Conservation (phyloP, 352 stramenopile genomes). For the Labyrinthula sp. region DNA sequence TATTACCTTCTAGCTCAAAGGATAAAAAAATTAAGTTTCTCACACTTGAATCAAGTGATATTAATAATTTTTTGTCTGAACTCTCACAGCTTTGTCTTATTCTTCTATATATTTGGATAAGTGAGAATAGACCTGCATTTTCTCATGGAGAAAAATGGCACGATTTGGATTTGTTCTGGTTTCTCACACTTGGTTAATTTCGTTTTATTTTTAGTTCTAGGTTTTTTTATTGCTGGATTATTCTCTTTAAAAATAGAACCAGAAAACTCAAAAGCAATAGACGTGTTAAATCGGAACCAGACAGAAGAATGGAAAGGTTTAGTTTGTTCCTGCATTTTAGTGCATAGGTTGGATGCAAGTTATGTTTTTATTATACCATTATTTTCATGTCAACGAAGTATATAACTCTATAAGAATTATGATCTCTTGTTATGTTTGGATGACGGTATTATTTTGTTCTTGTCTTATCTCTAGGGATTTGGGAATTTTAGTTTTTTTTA, state of each 20-base stretch:
- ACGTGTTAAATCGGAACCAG: conserved; percentile 59
- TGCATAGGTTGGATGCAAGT: conserved; percentile 55
- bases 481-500: conserved; percentile 70
- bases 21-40: too few species aligned
- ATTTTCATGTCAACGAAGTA: conserved; percentile 57
- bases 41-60: too few species aligned
- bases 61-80: too few species aligned
- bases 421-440: conserved; percentile 71
- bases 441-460: too few species aligned
- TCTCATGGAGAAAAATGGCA: conserved; percentile 16
- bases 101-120: too few species aligned
- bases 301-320: conserved; percentile 65
- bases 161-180: conserved; percentile 26
- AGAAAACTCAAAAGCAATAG: conserved; percentile 14
- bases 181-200: too few species aligned
- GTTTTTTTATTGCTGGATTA: conserved; percentile 20
- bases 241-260: conserved; percentile 11
- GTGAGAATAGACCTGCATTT: conserved; percentile 18
- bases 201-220: too few species aligned
- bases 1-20: too few species aligned
- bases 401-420: conserved; percentile 66
- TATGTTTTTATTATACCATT: conserved; percentile 68
- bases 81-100: too few species aligned
- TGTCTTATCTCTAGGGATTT: too few species aligned
- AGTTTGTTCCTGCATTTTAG: conserved; percentile 1